These are phyloP conservation scores for Deinandra increscens DNA, from an alignment of 129 eudicot species.

Conservation along the genomic window DNA sequence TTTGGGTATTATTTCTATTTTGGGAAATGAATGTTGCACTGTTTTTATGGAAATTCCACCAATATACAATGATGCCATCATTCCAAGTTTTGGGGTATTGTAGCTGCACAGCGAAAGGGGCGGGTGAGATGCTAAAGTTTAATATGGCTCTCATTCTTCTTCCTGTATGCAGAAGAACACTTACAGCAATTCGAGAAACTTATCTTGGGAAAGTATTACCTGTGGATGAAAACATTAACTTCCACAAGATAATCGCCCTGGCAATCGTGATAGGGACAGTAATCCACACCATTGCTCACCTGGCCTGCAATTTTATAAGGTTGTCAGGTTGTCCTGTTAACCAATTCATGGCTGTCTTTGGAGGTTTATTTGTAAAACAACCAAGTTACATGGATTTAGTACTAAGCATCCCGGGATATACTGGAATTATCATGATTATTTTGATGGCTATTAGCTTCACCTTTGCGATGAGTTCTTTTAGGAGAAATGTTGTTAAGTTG, in stretches of 20 bases:
- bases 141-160: slow-evolving; percentile 68
- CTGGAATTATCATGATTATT: slow-evolving; percentile 64
- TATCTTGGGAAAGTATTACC: slow-evolving; percentile 43
- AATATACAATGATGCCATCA: slow-evolving; percentile 33
- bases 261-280: slow-evolving; percentile 42
- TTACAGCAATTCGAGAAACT: slow-evolving; percentile 48
- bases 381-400: slow-evolving; percentile 60
- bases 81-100: slow-evolving; percentile 57
- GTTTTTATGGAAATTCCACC: slow-evolving; percentile 60
- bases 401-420: slow-evolving; percentile 45
- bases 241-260: slow-evolving; percentile 51
- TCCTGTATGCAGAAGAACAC: slow-evolving; percentile 64
- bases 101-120: slow-evolving; percentile 58
- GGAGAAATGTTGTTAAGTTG: slow-evolving; percentile 76
- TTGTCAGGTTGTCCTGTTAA: slow-evolving; percentile 32
- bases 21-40: slow-evolving; percentile 45
- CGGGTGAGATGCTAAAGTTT: slow-evolving; percentile 69
- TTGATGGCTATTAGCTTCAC: slow-evolving; percentile 68
- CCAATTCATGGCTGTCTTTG: slow-evolving; percentile 45
- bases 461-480: slow-evolving; percentile 77
- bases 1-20: slow-evolving; percentile 63
- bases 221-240: slow-evolving; percentile 56
- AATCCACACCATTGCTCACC: slow-evolving; percentile 39
- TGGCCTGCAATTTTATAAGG: slow-evolving; percentile 41
- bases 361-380: slow-evolving; percentile 45